Evolutionary conservation across 495 filamentous ascomycete genomes (phyloP).

Genomic region (Penicillium roqueforti): DNA sequence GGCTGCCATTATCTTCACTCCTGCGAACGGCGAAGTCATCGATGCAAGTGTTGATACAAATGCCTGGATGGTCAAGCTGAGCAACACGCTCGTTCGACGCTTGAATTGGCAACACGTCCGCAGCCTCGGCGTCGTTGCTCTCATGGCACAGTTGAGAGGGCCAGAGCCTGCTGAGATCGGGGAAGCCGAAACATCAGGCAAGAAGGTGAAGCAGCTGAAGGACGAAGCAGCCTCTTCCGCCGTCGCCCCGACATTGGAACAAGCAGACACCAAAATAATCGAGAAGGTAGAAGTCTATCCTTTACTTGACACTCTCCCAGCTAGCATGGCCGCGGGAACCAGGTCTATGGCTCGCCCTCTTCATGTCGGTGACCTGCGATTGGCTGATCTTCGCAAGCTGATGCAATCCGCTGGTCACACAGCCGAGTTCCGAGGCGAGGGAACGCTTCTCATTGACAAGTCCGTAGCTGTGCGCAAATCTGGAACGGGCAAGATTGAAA

Average conservation of each 20-base stretch:
- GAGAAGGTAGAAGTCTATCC: conserved; percentile 46
- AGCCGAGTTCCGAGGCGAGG: conserved; percentile 91
- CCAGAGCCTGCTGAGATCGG: conserved; percentile 27
- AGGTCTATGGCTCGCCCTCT: conserved; percentile 79
- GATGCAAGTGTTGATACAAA: conserved; percentile 97
- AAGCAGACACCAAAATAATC: conserved; percentile 13
- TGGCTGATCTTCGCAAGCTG: conserved; percentile 81
- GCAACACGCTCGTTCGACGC: conserved; percentile 71
- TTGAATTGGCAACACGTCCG: conserved; percentile 93
- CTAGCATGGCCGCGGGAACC: conserved; percentile 70
- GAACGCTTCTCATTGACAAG: conserved; percentile 83
- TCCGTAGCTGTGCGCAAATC: conserved; percentile 84
- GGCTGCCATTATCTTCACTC: conserved; percentile 69
- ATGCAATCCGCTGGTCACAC: conserved; percentile 79
- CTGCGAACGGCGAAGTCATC: conserved; percentile 61
- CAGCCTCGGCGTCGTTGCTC: conserved; percentile 80
- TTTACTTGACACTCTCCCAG: conserved; percentile 71
- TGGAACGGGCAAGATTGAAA: conserved; percentile 79
- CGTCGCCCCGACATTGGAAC: conserved; percentile 20
- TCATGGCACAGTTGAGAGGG: conserved; percentile 62
- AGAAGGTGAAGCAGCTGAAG: conserved; percentile 63
- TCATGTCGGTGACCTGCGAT: conserved; percentile 87
- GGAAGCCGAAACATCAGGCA: conserved; percentile 48
- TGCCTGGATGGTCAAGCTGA: conserved; percentile 91
- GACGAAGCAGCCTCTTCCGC: conserved; percentile 32